These are phyloP conservation scores for Aspergillus sp. DNA, from an alignment of 2,329 filamentous ascomycete species.

Conservation along the genomic window DNA sequence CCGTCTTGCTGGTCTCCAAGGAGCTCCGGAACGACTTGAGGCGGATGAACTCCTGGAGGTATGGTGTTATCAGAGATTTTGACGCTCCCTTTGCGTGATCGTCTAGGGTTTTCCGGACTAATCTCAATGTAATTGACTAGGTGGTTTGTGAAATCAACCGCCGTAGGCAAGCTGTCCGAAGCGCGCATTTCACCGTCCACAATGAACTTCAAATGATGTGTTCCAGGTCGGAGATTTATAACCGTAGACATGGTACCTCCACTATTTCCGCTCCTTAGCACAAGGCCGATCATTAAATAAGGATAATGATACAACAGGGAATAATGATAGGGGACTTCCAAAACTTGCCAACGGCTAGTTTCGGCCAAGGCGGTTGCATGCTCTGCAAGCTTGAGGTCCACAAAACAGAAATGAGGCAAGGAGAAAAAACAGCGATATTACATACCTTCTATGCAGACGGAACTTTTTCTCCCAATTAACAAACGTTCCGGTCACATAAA, in stretches of 20 bases:
- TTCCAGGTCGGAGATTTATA: slow-evolving; percentile 80
- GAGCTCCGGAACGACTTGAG: slow-evolving; percentile 36
- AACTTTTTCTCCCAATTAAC: slow-evolving; percentile 97
- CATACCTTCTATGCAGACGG: slow-evolving; percentile 75
- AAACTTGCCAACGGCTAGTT: neutral
- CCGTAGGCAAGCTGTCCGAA: slow-evolving; percentile 78
- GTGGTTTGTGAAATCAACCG: slow-evolving; percentile 96
- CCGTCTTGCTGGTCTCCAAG: slow-evolving; percentile 22
- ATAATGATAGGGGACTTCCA: neutral
- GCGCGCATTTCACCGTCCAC: slow-evolving; percentile 91
- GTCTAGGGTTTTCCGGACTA: slow-evolving; percentile 58
- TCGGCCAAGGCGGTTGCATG: neutral
- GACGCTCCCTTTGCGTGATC: slow-evolving; percentile 28
- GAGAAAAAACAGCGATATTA: slow-evolving; percentile 17
- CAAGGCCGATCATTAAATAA: too few relatives aligned
- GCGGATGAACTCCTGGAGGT: slow-evolving; percentile 34
- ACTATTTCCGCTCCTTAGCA: slow-evolving; percentile 17
- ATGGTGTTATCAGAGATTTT: slow-evolving; percentile 26
- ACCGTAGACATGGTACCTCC: slow-evolving; percentile 58
- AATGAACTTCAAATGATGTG: slow-evolving; percentile 92
- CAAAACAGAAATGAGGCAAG: neutral
- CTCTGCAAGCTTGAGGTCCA: slow-evolving; percentile 7
- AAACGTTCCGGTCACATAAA: slow-evolving; percentile 96
- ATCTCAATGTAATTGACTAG: slow-evolving; percentile 98
- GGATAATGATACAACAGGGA: too few relatives aligned